Evolutionary conservation across 225 moss, liverwort and hornwort genomes (phyloP).

Genomic region (Antitrichia curtipendula): DNA sequence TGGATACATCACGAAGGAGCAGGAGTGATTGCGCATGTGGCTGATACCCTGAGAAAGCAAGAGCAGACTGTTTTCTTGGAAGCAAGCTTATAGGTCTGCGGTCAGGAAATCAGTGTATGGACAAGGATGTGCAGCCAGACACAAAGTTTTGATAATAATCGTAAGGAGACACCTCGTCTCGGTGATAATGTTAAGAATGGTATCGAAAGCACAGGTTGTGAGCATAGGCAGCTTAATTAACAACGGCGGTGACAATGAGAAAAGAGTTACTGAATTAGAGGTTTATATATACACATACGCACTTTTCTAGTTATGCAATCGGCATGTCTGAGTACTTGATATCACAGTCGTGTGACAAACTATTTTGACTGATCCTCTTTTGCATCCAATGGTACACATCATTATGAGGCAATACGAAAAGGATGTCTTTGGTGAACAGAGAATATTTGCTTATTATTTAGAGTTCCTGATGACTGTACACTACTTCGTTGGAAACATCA

Average conservation of each 20-base stretch:
- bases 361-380: not conserved
- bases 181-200: not conserved
- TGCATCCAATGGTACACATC: not conserved
- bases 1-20: slow-evolving; percentile 63
- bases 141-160: not conserved
- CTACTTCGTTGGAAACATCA: not conserved
- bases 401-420: not conserved
- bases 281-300: too few species aligned
- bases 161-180: not conserved
- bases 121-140: not conserved
- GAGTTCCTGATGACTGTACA: too few species aligned
- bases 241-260: not conserved
- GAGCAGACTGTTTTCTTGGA: slow-evolving; percentile 11
- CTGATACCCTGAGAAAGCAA: slow-evolving; percentile 41
- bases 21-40: slow-evolving; percentile 70
- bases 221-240: not conserved
- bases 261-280: not conserved
- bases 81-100: not conserved
- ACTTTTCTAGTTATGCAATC: not conserved
- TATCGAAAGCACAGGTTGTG: not conserved
- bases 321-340: not conserved
- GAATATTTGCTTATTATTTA: not conserved
- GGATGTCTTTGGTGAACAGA: not conserved
- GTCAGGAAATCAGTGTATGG: not conserved
- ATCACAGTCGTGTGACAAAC: not conserved